phyloP scores from a whole-genome alignment of 352 stramenopile species.

The Globisporangium emineosum region DNA sequence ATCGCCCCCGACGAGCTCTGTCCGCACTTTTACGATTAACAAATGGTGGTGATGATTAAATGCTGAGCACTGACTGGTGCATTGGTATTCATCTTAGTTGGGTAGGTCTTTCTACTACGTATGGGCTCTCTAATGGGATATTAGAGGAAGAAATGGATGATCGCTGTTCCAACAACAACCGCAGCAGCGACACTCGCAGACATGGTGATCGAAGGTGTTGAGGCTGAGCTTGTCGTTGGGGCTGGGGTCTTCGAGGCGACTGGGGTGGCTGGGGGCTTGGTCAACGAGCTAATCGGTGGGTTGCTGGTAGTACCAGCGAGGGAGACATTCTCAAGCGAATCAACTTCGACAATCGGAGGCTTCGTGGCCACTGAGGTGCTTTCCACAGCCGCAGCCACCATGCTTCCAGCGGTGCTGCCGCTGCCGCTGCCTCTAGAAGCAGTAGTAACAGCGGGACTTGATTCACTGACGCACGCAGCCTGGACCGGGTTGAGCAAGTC shows the following conservation, averaged over 20 bases:
- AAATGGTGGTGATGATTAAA: too few relatives aligned
- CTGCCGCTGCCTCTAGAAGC: too few relatives aligned
- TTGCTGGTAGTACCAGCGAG: not conserved
- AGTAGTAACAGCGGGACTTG: not conserved
- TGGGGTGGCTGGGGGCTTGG: not conserved
- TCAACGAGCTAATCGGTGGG: not conserved
- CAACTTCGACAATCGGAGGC: not conserved
- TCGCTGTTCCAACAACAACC: not conserved
- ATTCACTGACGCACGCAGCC: not conserved
- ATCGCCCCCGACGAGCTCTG: constrained; percentile 53
- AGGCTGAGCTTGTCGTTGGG: not conserved
- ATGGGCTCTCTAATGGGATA: not conserved
- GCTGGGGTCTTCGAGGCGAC: not conserved
- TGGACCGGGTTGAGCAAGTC: constrained; percentile 20
- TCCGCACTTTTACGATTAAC: constrained; percentile 40
- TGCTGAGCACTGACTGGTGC: not conserved
- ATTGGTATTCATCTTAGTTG: not conserved
- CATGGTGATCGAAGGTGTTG: too few relatives aligned
- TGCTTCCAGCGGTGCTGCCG: not conserved
- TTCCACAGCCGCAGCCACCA: not conserved
- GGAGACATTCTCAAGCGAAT: not conserved
- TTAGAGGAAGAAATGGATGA: not conserved
- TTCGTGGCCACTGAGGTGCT: not conserved
- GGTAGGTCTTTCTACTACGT: not conserved
- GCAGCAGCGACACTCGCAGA: not conserved